A percentile compares a stretch with the other conserved stretches of the same genome.
phyloP scores from a whole-genome alignment of 768 basidiomycete species.

The Mycena rebaudengoi region DNA sequence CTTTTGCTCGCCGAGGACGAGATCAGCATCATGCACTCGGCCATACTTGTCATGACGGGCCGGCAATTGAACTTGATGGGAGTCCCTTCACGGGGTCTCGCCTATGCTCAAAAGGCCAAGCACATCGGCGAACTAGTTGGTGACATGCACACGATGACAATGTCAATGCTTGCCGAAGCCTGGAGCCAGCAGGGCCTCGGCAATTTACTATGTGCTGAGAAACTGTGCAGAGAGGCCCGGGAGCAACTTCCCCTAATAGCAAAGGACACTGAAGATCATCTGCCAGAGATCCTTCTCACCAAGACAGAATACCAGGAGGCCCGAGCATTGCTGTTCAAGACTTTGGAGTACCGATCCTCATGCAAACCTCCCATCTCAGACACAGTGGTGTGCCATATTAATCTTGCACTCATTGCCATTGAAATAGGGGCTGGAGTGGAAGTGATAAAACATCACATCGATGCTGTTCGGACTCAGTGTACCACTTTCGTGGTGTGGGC shows the following conservation, averaged over 20 bases:
- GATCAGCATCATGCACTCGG: neutral
- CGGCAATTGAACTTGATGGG: neutral
- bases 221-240: neutral
- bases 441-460: neutral
- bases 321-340: neutral
- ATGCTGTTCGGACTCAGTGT: neutral
- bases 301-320: slow-evolving; percentile 2
- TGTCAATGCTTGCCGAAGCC: neutral
- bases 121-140: neutral
- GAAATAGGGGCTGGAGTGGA: neutral
- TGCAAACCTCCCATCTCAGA: neutral
- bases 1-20: neutral
- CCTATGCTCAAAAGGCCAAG: neutral
- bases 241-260: neutral
- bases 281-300: neutral
- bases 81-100: neutral
- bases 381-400: neutral
- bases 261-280: neutral
- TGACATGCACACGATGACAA: neutral
- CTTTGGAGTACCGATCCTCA: neutral
- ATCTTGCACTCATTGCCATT: neutral
- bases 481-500: neutral
- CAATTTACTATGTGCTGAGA: neutral
- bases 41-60: neutral
- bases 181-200: neutral